A percentile compares a stretch with the other conserved stretches of the same genome.
phyloP scores from a whole-genome alignment of 306 rosid species.

The Amphicarpaea edgeworthii region DNA sequence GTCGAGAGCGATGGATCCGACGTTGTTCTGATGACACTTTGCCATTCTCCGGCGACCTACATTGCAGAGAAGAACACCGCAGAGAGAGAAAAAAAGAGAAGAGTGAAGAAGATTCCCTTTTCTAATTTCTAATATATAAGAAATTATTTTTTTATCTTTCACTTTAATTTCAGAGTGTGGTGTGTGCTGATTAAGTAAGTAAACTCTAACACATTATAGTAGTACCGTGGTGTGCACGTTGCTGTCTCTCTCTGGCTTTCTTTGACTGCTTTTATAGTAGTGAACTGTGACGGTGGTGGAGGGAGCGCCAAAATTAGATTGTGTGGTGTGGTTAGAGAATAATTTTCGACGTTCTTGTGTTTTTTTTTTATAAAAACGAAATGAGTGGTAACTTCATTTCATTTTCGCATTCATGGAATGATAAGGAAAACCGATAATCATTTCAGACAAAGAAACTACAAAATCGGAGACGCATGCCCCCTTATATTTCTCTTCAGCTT shows the following conservation, averaged over 20 bases:
- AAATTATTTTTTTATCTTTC: neutral
- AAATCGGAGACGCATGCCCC: neutral
- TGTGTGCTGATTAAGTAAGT: neutral
- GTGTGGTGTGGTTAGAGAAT: neutral
- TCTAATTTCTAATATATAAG: neutral
- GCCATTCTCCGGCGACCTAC: conserved; percentile 74
- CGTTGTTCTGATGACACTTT: conserved; percentile 68
- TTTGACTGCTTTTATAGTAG: conserved; percentile 27
- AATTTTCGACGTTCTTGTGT: neutral
- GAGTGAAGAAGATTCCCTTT: conserved; percentile 4
- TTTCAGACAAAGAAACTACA: conserved; percentile 22
- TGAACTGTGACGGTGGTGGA: conserved; percentile 28
- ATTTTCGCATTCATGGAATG: neutral
- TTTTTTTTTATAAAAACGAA: neutral
- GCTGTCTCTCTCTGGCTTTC: neutral
- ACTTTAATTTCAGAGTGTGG: neutral
- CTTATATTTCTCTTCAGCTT: neutral
- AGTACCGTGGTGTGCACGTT: conserved; percentile 19
- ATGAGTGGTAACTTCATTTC: neutral
- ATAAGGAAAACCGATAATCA: neutral
- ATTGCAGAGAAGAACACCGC: conserved; percentile 49
- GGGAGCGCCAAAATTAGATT: conserved; percentile 40
- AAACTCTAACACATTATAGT: neutral
- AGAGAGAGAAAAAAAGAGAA: conserved; percentile 10
- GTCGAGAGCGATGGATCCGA: conserved; percentile 68